A percentile compares a stretch with the other conserved stretches of the same genome.
phyloP scores from a whole-genome alignment of 805 yeast species.

The Candida andamanensis region DNA sequence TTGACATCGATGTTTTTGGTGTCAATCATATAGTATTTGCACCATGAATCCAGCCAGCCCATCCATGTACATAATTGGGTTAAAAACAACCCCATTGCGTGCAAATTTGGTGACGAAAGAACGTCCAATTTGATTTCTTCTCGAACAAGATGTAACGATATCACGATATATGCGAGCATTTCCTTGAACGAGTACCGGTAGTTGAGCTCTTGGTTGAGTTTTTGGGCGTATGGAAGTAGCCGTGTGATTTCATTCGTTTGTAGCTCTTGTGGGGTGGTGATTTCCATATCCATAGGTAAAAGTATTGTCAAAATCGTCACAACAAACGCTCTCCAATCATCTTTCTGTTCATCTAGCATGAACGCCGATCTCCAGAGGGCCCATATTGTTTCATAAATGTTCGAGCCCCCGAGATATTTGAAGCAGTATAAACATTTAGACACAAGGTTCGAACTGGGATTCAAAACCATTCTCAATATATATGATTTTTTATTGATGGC shows the following conservation, averaged over 20 bases:
- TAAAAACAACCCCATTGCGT: slow-evolving; percentile 49
- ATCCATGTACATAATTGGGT: slow-evolving; percentile 59
- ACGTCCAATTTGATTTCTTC: slow-evolving; percentile 69
- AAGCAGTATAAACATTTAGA: slow-evolving; percentile 44
- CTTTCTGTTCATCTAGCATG: slow-evolving; percentile 32
- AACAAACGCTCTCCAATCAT: slow-evolving; percentile 60
- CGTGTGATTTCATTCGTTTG: slow-evolving; percentile 23
- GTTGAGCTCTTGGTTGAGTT: slow-evolving; percentile 19
- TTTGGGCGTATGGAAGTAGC: slow-evolving; percentile 27
- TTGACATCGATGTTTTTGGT: slow-evolving; percentile 28
- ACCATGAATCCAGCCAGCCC: slow-evolving; percentile 73
- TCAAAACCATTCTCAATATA: slow-evolving; percentile 31
- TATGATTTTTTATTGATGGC: slow-evolving; percentile 17
- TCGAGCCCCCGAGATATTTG: slow-evolving; percentile 52
- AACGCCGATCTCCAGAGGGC: slow-evolving; percentile 57
- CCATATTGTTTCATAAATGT: slow-evolving; percentile 54
- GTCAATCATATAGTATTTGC: slow-evolving; percentile 45
- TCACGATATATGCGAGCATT: slow-evolving; percentile 55
- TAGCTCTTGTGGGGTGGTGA: slow-evolving; percentile 1
- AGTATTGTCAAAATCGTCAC: slow-evolving; percentile 46
- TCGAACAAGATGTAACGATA: slow-evolving; percentile 68
- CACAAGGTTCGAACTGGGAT: slow-evolving; percentile 44
- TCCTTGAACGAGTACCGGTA: slow-evolving; percentile 43
- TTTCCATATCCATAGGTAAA: slow-evolving; percentile 38
- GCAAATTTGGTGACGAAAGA: slow-evolving; percentile 29